phyloP scores from a whole-genome alignment of 2,329 filamentous ascomycete genomes.

The Teratosphaeria zuluensis region DNA sequence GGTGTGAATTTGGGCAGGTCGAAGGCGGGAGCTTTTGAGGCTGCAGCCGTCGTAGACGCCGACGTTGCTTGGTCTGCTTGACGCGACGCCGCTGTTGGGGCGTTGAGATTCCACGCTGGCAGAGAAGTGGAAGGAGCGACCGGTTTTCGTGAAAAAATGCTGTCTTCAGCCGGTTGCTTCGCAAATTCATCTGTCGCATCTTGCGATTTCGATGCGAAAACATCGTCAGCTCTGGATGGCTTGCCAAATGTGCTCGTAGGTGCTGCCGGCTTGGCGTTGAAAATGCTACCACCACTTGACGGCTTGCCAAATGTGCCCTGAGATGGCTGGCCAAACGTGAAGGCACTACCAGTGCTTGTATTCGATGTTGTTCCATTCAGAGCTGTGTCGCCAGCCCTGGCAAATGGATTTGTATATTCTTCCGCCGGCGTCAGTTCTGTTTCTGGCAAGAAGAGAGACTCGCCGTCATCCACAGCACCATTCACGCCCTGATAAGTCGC shows the following conservation, averaged over 20 bases:
- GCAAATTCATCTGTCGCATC: not conserved
- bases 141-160: not conserved
- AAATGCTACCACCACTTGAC: conserved; percentile 2
- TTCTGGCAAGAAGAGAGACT: conserved; percentile 36
- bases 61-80: not conserved
- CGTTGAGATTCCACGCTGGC: not conserved
- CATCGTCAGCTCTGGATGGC: not conserved
- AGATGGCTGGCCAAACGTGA: conserved; percentile 8
- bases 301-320: conserved; percentile 8
- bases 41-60: not conserved
- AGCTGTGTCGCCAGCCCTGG: not conserved
- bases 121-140: not conserved
- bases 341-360: not conserved
- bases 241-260: not conserved
- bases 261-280: not conserved
- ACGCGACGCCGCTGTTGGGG: not conserved
- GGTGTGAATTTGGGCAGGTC: not conserved
- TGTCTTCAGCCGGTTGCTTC: not conserved
- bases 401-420: not conserved
- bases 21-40: not conserved
- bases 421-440: not conserved
- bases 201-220: not conserved
- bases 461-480: conserved; percentile 21
- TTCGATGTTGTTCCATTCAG: not conserved
- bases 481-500: not conserved